A percentile compares a stretch with the other conserved stretches of the same genome.
phyloP scores from a whole-genome alignment of 768 basidiomycete genomes.

The Exidia glandulosa region DNA sequence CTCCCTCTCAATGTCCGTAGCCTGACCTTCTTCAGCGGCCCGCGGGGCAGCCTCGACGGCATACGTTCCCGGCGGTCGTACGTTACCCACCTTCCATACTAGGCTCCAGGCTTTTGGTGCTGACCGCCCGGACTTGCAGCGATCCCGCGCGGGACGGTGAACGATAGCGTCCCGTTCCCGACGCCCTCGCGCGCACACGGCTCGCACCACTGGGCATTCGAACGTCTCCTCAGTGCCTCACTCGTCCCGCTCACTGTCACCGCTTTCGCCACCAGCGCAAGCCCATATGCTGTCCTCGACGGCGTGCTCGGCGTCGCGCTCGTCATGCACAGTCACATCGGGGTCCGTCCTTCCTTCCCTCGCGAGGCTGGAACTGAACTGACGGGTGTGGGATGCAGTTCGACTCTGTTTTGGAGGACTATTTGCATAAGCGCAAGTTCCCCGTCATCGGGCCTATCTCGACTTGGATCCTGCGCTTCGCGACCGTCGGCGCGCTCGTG shows the following conservation, averaged over 20 bases:
- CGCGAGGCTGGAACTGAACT: conserved; percentile 6
- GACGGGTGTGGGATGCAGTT: conserved; percentile 36
- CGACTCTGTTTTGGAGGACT: conserved; percentile 71
- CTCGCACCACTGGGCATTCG: conserved; percentile 88
- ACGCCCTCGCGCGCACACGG: conserved; percentile 70
- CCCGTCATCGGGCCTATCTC: conserved; percentile 58
- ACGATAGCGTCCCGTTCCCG: conserved; percentile 90
- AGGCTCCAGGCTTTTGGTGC: no score
- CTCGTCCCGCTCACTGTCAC: conserved; percentile 84
- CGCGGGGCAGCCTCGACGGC: no score
- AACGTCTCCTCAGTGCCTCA: conserved; percentile 78
- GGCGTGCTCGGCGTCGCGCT: conserved; percentile 79
- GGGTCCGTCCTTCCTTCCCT: conserved; percentile 39
- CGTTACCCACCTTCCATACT: no score
- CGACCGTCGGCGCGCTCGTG: conserved; percentile 72
- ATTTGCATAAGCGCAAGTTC: conserved; percentile 89
- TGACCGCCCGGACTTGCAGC: no score
- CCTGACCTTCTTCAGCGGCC: no score
- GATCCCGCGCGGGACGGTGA: conserved; percentile 85
- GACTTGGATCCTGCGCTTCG: conserved; percentile 67
- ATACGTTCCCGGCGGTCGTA: no score
- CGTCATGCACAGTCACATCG: conserved; percentile 92
- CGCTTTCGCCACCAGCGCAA: conserved; percentile 69
- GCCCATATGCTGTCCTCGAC: conserved; percentile 75
- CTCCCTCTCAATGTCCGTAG: no score